phyloP scores from a whole-genome alignment of 345 rosid genomes.

The Rhizophora mangle region DNA sequence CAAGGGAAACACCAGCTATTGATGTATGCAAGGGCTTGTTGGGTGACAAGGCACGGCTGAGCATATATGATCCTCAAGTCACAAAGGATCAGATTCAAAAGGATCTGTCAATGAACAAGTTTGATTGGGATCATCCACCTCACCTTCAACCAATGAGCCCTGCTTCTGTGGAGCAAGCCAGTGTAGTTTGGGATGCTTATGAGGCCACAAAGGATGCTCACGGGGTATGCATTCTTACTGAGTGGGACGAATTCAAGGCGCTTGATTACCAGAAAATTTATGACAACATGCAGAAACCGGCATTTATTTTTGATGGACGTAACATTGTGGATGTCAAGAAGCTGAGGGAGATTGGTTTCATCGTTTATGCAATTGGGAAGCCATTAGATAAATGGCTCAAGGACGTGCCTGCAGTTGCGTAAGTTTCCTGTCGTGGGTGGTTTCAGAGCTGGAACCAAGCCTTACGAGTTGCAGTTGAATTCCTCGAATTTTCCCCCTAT shows the following conservation, averaged over 20 bases:
- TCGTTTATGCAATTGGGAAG: conserved; percentile 27
- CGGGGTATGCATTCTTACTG: conserved; percentile 16
- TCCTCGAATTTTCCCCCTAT: neutral
- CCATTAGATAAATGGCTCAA: conserved; percentile 27
- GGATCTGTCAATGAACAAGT: conserved; percentile 18
- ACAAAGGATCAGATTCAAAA: conserved; percentile 13
- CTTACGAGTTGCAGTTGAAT: neutral
- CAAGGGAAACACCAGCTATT: conserved; percentile 21
- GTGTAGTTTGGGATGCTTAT: conserved; percentile 19
- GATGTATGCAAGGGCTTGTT: conserved; percentile 26
- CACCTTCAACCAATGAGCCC: conserved; percentile 21
- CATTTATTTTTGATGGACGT: conserved; percentile 24
- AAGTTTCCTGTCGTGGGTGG: neutral
- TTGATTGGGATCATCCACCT: conserved; percentile 22
- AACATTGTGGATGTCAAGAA: conserved; percentile 18
- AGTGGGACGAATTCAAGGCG: conserved; percentile 24
- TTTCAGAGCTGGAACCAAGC: neutral
- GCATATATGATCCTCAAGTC: conserved; percentile 20
- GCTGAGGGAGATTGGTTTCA: conserved; percentile 24
- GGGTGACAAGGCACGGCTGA: conserved; percentile 11
- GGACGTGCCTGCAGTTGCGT: conserved; percentile 28
- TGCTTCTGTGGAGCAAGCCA: conserved; percentile 4
- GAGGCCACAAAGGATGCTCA: conserved; percentile 25
- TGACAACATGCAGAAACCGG: conserved; percentile 24
- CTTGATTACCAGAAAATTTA: conserved; percentile 25